phyloP scores from a whole-genome alignment of 2,329 filamentous ascomycete genomes.

The Huntiella moniliformis region DNA sequence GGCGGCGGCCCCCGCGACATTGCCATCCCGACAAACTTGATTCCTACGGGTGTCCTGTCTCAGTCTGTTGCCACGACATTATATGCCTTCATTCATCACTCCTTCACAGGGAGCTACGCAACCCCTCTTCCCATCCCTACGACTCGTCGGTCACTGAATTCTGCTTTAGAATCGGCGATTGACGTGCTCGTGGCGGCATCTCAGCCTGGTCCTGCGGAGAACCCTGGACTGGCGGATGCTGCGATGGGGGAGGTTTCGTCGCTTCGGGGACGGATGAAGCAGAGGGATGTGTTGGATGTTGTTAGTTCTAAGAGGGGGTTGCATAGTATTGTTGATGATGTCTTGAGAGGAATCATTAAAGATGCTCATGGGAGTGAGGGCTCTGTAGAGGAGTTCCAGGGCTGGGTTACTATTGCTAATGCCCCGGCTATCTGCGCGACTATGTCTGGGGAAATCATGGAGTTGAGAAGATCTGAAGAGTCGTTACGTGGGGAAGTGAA shows the following conservation, averaged over 20 bases:
- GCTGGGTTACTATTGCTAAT: conserved; percentile 9
- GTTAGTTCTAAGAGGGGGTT: conserved; percentile 6
- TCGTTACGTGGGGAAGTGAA: no score
- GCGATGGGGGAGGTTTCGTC: background rate
- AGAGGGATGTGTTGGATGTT: conserved; percentile 7
- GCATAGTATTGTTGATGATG: conserved; percentile 5
- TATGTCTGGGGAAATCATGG: background rate
- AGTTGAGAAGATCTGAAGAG: no score
- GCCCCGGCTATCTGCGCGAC: conserved; percentile 6
- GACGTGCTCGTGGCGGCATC: conserved; percentile 8
- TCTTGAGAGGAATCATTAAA: conserved; percentile 2
- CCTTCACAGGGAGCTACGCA: conserved; percentile 6
- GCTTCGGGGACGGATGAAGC: conserved; percentile 4
- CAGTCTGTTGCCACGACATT: conserved; percentile 4
- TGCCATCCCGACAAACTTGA: conserved; percentile 2
- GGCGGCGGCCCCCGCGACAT: no score
- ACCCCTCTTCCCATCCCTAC: background rate
- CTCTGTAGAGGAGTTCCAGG: conserved; percentile 1
- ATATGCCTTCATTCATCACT: conserved; percentile 11
- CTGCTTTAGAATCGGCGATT: conserved; percentile 11
- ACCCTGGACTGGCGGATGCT: background rate
- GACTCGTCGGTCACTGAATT: conserved; percentile 9
- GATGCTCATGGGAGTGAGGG: conserved; percentile 2
- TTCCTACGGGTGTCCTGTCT: conserved; percentile 7
- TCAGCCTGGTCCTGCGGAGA: conserved; percentile 1